phyloP scores from a whole-genome alignment of 208 protist genomes.

The Wallacemonas collosoma region DNA sequence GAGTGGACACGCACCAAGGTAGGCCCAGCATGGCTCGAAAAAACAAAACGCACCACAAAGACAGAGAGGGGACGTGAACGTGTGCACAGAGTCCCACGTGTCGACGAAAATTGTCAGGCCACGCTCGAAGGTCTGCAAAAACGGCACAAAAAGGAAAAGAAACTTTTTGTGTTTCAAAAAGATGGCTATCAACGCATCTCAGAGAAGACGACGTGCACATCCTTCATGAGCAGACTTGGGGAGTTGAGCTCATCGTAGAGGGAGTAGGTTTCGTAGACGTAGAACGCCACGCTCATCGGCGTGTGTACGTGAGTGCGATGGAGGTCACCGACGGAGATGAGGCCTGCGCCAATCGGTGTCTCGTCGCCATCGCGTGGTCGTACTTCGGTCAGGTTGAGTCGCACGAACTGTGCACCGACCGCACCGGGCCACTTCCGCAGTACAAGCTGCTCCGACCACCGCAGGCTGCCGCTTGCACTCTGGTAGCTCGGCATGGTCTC shows the following conservation, averaged over 20 bases:
- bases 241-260: conserved; percentile 86
- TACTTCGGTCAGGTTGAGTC: conserved; percentile 89
- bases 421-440: conserved; percentile 88
- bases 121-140: not conserved
- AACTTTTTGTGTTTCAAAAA: not conserved
- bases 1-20: not conserved
- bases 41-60: not conserved
- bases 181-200: conserved; percentile 38
- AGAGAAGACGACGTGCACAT: conserved; percentile 79
- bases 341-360: conserved; percentile 81
- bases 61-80: not conserved
- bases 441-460: conserved; percentile 82
- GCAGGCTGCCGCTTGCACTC: conserved; percentile 82
- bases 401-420: conserved; percentile 75
- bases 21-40: not conserved
- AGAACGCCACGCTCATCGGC: conserved; percentile 80
- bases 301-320: conserved; percentile 58
- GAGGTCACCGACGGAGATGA: conserved; percentile 79
- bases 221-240: conserved; percentile 83
- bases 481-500: conserved; percentile 87
- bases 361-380: conserved; percentile 78
- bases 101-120: too few species aligned
- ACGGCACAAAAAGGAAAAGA: not conserved
- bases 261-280: conserved; percentile 92
- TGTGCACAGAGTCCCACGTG: too few species aligned